Percentiles rank a stretch among this genome's conserved stretches.
phyloP scores from a whole-genome alignment of 257 asterid genomes.

The Nicotiana tabacum region DNA sequence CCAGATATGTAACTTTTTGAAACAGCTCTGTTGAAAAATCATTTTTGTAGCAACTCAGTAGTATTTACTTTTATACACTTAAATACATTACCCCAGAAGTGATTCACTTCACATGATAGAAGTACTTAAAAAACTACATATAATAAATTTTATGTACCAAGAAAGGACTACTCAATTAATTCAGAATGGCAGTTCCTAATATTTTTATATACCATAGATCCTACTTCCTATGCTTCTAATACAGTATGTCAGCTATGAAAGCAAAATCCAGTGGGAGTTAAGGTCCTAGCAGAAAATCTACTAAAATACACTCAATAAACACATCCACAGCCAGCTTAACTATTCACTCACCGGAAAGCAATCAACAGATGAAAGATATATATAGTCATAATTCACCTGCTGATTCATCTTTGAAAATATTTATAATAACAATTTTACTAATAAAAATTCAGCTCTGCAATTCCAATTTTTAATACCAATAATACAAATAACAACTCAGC shows the following conservation, averaged over 20 bases:
- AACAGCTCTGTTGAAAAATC: not conserved
- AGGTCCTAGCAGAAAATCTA: not conserved
- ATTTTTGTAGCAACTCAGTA: not conserved
- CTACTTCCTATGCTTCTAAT: not conserved
- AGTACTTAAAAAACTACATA: not conserved
- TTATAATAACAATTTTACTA: not conserved
- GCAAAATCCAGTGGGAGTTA: not conserved
- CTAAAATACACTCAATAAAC: not conserved
- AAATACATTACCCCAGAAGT: not conserved
- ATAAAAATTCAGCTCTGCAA: not conserved
- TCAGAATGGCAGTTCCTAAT: not conserved
- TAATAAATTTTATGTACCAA: not conserved
- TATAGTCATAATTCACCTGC: not conserved
- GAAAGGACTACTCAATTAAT: not conserved
- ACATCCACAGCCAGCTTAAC: not conserved
- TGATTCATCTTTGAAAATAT: not conserved
- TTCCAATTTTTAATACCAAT: not conserved
- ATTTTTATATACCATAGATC: not conserved
- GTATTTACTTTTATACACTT: not conserved
- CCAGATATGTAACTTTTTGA: not conserved
- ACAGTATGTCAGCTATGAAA: not conserved
- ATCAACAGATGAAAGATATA: not conserved
- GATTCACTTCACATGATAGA: not conserved
- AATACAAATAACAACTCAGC: not conserved
- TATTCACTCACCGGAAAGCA: not conserved